Evolutionary conservation across 768 basidiomycete genomes (phyloP).

Genomic region (Russula sp.): DNA sequence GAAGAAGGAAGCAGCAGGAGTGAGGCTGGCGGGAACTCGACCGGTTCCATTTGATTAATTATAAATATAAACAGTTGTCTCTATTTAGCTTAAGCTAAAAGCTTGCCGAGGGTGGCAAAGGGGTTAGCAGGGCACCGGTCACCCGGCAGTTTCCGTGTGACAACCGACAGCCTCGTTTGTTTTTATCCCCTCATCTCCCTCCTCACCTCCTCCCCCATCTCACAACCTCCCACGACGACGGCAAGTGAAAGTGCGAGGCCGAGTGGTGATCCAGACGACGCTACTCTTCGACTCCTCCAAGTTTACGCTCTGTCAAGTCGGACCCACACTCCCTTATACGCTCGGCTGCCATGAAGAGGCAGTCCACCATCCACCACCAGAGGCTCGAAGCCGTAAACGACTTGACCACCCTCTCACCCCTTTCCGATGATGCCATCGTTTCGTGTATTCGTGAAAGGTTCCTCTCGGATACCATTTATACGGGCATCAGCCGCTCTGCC

Average conservation of each 20-base stretch:
- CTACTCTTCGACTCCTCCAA: background rate
- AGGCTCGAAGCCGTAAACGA: constrained; percentile 71
- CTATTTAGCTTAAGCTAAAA: background rate
- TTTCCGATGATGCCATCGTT: constrained; percentile 83
- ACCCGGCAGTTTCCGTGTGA: constrained; percentile 20
- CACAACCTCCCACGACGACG: constrained; percentile 18
- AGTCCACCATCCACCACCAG: constrained; percentile 54
- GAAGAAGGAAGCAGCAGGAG: constrained; percentile 35
- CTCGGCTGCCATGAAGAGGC: constrained; percentile 41
- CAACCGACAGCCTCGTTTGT: background rate
- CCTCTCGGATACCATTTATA: constrained; percentile 81
- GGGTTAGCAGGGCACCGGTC: no score
- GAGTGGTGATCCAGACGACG: background rate
- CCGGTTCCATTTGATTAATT: constrained; percentile 72
- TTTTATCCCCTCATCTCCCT: background rate
- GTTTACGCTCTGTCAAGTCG: constrained; percentile 9
- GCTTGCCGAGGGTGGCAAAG: constrained; percentile 3
- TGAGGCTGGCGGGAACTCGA: constrained; percentile 55
- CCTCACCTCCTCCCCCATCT: background rate
- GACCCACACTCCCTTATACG: constrained; percentile 17
- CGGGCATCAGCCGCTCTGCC: constrained; percentile 62
- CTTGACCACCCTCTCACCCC: constrained; percentile 60
- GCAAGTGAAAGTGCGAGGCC: constrained; percentile 6
- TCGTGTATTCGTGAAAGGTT: constrained; percentile 84
- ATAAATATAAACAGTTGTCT: background rate